Conservation (phyloP, 352 stramenopile genomes). For the Globisporangium yorkense region DNA sequence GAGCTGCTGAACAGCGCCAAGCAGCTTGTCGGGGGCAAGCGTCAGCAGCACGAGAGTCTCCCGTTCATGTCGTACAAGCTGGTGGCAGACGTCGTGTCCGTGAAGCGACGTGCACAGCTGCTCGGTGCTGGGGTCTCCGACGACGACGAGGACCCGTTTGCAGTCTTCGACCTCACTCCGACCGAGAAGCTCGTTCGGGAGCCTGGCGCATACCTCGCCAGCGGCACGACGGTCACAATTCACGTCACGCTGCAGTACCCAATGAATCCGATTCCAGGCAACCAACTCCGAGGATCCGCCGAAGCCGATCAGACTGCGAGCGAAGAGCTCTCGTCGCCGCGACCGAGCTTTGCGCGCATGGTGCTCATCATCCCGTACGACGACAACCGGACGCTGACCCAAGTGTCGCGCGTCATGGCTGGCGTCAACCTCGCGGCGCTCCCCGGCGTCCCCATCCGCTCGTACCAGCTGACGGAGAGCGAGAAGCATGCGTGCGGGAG, state of each 20-base stretch:
- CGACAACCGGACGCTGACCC: conserved; percentile 39
- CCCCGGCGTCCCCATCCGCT: conserved; percentile 51
- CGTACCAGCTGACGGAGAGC: conserved; percentile 64
- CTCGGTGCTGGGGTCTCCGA: conserved; percentile 23
- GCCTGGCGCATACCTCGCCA: conserved; percentile 47
- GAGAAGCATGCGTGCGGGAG: conserved; percentile 46
- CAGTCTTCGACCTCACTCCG: conserved; percentile 22
- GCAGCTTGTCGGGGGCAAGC: conserved; percentile 8
- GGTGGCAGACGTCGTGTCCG: conserved; percentile 38
- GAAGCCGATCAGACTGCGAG: background rate
- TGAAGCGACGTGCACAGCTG: conserved; percentile 46
- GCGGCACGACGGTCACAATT: conserved; percentile 32
- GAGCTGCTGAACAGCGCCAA: conserved; percentile 44
- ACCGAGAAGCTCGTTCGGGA: conserved; percentile 46
- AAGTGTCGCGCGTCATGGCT: conserved; percentile 52
- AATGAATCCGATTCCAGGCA: conserved; percentile 4
- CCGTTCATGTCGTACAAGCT: conserved; percentile 44
- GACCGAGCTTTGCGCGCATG: conserved; percentile 51
- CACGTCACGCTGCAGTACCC: conserved; percentile 36
- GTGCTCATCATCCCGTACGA: conserved; percentile 85
- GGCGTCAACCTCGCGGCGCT: conserved; percentile 56
- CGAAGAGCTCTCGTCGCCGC: background rate
- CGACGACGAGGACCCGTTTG: conserved; percentile 12
- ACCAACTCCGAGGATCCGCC: conserved; percentile 1
- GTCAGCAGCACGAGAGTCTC: conserved; percentile 4